Evolutionary conservation across 164 flowering plant genomes (phyloP), one percentile per base, ranked within the genome.

Genomic region (Piper longum): DNA sequence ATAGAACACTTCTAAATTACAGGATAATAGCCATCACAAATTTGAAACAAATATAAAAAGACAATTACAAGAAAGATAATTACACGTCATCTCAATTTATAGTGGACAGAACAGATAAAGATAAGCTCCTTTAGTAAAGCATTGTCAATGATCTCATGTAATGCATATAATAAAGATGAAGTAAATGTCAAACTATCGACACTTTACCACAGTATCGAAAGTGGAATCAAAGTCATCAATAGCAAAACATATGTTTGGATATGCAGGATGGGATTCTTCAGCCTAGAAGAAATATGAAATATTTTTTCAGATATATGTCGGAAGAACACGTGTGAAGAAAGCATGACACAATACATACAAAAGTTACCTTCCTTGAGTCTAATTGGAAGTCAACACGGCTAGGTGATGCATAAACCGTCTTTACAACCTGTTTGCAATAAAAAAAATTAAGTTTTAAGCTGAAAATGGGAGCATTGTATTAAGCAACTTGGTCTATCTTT

Each of bases 201-300:
- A 48, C 11, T 74, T 79, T 87, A 91, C 97, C 91, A 95, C 95
- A 55, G 93, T 88, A 77, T 84, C 97, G 78, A 91, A 91, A 57
- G 97, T 91, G 67, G 99, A 91, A 75, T 95, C 97, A 56, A 91
- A 95, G 76, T 95, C 99, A 81, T 95, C 97, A 64, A 95, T 80
- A 42, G 97, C 95, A 81, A 95, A 91, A 78, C 97, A 91, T 59
- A 95, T 89, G 76, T 95, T 95, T 73, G 99, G 99, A 76, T 91
- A 95, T 40, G 99, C 97, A 77, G 96, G 89, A 40, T 77, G 73
- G 63, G 99, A 89, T 75, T 87, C 97, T 43, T 73, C 88, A 80
- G 86, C 99, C 99, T 95, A 75, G 59, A 79, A 48, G 66, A 52
- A 71, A 42, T 56, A 41, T 40, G 43, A 18, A 56, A 73, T 56